Percentiles rank a stretch among this genome's conserved stretches.
phyloP scores from a whole-genome alignment of 257 asterid genomes.

The Marsdenia floribunda region DNA sequence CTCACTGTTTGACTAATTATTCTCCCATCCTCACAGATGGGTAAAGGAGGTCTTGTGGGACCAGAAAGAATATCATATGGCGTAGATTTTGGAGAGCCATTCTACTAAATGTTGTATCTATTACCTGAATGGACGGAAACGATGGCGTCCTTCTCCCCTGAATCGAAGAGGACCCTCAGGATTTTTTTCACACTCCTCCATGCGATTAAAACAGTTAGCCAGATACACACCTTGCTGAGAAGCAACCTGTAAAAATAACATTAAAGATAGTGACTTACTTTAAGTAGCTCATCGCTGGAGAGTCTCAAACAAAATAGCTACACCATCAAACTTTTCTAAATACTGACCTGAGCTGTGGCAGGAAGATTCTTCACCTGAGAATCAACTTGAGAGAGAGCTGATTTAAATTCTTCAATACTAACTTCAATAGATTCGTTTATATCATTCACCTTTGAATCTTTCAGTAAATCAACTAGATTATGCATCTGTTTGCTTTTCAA shows the following conservation, averaged over 20 bases:
- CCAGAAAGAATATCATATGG: not conserved
- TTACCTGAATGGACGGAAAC: constrained; percentile 93
- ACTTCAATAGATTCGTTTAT: constrained; percentile 71
- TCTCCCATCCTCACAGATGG: not conserved
- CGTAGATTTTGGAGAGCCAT: not conserved
- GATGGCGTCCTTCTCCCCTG: constrained; percentile 94
- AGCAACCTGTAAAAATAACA: constrained; percentile 62
- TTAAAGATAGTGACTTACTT: constrained; percentile 6
- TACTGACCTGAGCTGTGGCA: constrained; percentile 88
- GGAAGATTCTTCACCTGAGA: constrained; percentile 94
- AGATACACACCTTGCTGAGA: constrained; percentile 96
- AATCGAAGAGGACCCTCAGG: constrained; percentile 96
- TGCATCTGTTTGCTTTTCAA: constrained; percentile 54
- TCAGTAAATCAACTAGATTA: constrained; percentile 67
- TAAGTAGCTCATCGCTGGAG: not conserved
- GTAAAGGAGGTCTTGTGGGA: not conserved
- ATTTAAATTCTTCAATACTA: constrained; percentile 70
- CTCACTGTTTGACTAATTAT: not conserved
- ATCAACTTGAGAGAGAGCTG: constrained; percentile 86
- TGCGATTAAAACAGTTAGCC: constrained; percentile 88
- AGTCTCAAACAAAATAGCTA: not conserved
- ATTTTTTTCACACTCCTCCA: constrained; percentile 73
- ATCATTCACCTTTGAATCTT: constrained; percentile 46
- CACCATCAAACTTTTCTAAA: not conserved
- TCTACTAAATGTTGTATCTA: constrained; percentile 9